These are phyloP conservation scores for Carex kokanica DNA, from an alignment of 176 grass and related monocot genomes.

Conservation along the genomic window DNA sequence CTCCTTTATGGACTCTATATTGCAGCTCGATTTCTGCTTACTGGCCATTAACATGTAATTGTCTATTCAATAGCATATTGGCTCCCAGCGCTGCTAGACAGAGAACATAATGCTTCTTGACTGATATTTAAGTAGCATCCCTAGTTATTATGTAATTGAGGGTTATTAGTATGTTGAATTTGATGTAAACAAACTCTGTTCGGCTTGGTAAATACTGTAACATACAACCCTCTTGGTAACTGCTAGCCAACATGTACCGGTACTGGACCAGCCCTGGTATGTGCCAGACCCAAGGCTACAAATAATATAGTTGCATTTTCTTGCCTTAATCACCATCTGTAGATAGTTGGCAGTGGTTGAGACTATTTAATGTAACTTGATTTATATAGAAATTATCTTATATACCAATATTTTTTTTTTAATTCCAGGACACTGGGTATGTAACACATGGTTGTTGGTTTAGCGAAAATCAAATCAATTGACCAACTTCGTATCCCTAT, in stretches of 20 bases:
- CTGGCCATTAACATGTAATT: constrained; percentile 9
- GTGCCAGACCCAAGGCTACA: not conserved
- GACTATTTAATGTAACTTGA: not conserved
- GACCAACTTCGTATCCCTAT: not conserved
- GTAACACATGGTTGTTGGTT: not conserved
- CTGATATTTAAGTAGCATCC: not conserved
- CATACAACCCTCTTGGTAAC: not conserved
- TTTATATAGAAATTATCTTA: not conserved
- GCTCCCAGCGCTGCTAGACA: not conserved
- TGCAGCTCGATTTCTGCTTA: constrained; percentile 15
- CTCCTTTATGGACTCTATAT: constrained; percentile 20
- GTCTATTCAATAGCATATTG: not conserved
- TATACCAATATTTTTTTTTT: not conserved
- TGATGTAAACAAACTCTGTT: not conserved
- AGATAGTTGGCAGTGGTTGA: not conserved
- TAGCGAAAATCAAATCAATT: not conserved
- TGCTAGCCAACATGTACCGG: not conserved
- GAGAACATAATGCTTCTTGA: not conserved
- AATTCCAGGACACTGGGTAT: not conserved
- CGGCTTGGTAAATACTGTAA: not conserved
- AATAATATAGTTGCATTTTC: not conserved
- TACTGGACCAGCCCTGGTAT: not conserved
- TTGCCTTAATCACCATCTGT: constrained; percentile 1
- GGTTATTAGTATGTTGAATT: not conserved
- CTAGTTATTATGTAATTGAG: not conserved